phyloP scores from a whole-genome alignment of 805 yeast species.

The Starmerella stellata region DNA sequence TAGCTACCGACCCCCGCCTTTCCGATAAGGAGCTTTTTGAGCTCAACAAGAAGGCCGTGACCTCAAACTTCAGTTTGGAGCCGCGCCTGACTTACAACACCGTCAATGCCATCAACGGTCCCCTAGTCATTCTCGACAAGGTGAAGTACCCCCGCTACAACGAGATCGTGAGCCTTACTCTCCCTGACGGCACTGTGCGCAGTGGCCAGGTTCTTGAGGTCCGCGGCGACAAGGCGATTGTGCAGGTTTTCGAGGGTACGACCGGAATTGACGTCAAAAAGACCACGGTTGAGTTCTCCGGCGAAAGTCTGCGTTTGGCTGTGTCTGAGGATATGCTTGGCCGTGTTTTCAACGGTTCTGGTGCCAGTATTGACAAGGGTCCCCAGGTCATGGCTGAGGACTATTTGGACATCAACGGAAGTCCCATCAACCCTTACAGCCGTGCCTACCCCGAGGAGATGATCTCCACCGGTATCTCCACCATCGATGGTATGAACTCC shows the following conservation, averaged over 20 bases:
- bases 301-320: constrained; percentile 78
- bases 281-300: constrained; percentile 93
- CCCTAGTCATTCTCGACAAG: constrained; percentile 75
- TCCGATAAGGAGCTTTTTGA: constrained; percentile 30
- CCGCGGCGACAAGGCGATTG: constrained; percentile 90
- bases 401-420: constrained; percentile 93
- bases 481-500: constrained; percentile 97
- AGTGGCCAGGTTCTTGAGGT: constrained; percentile 98
- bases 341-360: constrained; percentile 96
- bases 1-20: constrained; percentile 17
- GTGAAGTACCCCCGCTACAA: constrained; percentile 81
- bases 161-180: constrained; percentile 89
- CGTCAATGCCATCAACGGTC: constrained; percentile 97
- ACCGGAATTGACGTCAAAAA: constrained; percentile 97
- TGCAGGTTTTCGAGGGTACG: constrained; percentile 98
- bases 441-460: constrained; percentile 99
- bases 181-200: constrained; percentile 86
- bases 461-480: constrained; percentile 98
- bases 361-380: constrained; percentile 95
- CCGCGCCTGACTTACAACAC: constrained; percentile 90
- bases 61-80: constrained; percentile 75
- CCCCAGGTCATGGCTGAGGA: constrained; percentile 98
- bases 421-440: constrained; percentile 95
- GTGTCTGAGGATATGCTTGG: constrained; percentile 96
- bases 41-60: constrained; percentile 78